A percentile compares a stretch with the other conserved stretches of the same genome.
Conservation (phyloP, 371 early-diverging fungal genomes). For the Mucor irregularis region DNA sequence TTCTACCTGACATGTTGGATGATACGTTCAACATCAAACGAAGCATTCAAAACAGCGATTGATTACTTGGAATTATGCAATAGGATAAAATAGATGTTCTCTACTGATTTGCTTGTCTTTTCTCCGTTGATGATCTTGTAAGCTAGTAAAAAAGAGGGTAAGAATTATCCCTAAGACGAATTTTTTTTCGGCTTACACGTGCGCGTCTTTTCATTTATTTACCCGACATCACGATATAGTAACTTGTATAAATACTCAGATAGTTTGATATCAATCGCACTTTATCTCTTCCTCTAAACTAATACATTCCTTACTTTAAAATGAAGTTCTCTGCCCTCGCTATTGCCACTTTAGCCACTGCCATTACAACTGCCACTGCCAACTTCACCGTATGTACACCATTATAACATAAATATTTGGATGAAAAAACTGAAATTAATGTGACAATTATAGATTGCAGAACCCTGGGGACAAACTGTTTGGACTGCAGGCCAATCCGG, state of each 20-base stretch:
- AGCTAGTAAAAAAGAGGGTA: no score
- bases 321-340: slow-evolving; percentile 18
- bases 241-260: background rate
- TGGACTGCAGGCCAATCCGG: slow-evolving; percentile 18
- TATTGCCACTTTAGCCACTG: slow-evolving; percentile 14
- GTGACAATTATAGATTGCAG: slow-evolving; percentile 4
- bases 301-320: background rate
- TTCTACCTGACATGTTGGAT: no score
- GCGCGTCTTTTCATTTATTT: background rate
- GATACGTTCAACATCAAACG: no score
- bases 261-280: background rate
- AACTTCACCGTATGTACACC: slow-evolving; percentile 10
- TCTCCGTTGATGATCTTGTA: no score
- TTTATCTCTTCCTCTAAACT: background rate
- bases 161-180: no score
- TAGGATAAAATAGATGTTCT: no score
- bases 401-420: background rate
- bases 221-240: background rate
- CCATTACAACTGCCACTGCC: slow-evolving; percentile 9
- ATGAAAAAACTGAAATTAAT: background rate
- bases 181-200: background rate
- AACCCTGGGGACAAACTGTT: slow-evolving; percentile 20
- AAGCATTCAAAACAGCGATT: no score
- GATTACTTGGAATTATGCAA: no score
- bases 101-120: no score